A percentile compares a stretch with the other conserved stretches of the same genome.
Conservation (phyloP, 495 filamentous ascomycete genomes). For the Aspergillus ellipticus region DNA sequence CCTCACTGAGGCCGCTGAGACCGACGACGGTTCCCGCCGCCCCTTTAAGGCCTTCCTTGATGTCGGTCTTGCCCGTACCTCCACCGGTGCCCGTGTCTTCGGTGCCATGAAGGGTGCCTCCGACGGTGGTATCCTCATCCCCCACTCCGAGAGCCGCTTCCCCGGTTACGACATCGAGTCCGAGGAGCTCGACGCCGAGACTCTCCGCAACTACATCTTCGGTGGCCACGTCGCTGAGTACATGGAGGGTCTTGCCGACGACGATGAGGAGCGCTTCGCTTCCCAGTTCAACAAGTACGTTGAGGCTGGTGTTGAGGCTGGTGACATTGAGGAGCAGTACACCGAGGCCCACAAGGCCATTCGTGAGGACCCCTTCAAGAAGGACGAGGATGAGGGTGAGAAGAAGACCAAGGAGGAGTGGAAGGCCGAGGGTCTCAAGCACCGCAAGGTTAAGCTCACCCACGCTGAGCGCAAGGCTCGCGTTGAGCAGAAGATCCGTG, state of each 20-base stretch:
- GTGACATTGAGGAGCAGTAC: constrained; percentile 97
- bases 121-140: constrained; percentile 94
- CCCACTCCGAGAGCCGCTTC: constrained; percentile 99
- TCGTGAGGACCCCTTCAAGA: constrained; percentile 97
- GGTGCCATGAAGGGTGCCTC: constrained; percentile 99
- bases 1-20: constrained; percentile 87
- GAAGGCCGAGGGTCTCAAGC: constrained; percentile 95
- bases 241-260: constrained; percentile 99
- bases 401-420: constrained; percentile 96
- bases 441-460: constrained; percentile 68
- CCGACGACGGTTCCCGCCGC: constrained; percentile 77
- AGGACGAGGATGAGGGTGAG: constrained; percentile 69
- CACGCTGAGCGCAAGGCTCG: constrained; percentile 72
- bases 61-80: constrained; percentile 93
- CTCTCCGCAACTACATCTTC: constrained; percentile 98
- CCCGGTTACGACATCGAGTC: constrained; percentile 94
- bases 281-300: constrained; percentile 96
- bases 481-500: constrained; percentile 85
- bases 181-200: constrained; percentile 96
- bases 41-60: constrained; percentile 99
- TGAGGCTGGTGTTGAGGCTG: constrained; percentile 93
- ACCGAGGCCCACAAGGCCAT: constrained; percentile 91
- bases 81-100: constrained; percentile 97
- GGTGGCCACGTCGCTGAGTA: constrained; percentile 98
- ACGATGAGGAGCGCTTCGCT: constrained; percentile 99